phyloP scores from a whole-genome alignment of 805 yeast genomes.

The Spathaspora sp. region DNA sequence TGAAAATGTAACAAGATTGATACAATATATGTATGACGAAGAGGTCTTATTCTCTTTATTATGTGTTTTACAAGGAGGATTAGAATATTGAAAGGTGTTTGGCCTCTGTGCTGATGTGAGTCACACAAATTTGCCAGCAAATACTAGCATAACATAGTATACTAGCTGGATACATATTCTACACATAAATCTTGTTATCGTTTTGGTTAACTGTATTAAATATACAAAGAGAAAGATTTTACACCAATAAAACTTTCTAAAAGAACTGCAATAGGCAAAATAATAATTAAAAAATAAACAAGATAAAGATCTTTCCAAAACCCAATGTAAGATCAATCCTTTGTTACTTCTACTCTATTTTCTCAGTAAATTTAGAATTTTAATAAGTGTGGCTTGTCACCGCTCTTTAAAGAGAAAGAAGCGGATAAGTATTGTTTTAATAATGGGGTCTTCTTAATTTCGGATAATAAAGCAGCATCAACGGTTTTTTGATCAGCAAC shows the following conservation, averaged over 20 bases:
- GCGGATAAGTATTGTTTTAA: slow-evolving; percentile 95
- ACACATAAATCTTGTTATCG: not conserved
- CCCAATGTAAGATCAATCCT: not conserved
- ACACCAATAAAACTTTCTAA: slow-evolving; percentile 3
- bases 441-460: slow-evolving; percentile 95
- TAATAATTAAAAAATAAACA: slow-evolving; percentile 2
- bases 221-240: slow-evolving; percentile 22
- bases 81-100: no score
- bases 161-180: not conserved
- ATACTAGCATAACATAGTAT: no score
- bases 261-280: not conserved
- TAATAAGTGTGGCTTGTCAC: slow-evolving; percentile 98
- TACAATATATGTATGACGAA: no score
- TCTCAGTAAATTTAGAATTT: slow-evolving; percentile 63
- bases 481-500: slow-evolving; percentile 92
- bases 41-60: no score
- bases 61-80: no score
- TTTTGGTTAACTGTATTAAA: slow-evolving; percentile 22
- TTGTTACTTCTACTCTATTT: not conserved
- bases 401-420: slow-evolving; percentile 94
- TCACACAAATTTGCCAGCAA: no score
- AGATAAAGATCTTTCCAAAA: not conserved
- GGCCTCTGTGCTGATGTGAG: no score
- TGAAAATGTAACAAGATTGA: no score
- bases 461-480: slow-evolving; percentile 87